Percentiles rank a stretch among this genome's conserved stretches.
Conservation (phyloP, 2,329 filamentous ascomycete genomes). For the Macroventuria anomochaeta region DNA sequence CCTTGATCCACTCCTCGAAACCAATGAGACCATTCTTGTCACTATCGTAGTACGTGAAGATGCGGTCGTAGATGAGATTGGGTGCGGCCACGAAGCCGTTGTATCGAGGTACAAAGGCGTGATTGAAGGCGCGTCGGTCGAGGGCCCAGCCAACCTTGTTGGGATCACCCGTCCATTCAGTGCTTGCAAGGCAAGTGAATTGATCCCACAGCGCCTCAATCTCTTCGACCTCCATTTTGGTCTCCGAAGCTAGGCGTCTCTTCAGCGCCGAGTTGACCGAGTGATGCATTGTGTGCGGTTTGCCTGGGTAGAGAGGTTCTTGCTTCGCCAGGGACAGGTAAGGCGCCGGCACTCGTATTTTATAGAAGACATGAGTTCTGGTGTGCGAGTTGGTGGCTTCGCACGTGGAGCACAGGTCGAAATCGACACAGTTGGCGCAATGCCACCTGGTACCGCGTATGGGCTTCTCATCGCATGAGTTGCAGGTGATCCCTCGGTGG, state of each 20-base stretch:
- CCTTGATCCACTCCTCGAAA: constrained; percentile 89
- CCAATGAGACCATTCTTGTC: constrained; percentile 88
- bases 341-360: constrained; percentile 87
- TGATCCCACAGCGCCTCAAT: constrained; percentile 96
- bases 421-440: constrained; percentile 94
- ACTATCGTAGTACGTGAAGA: constrained; percentile 95
- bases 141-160: constrained; percentile 81
- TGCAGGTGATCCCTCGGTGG: constrained; percentile 90
- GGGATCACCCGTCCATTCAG: constrained; percentile 82
- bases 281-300: constrained; percentile 73
- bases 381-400: constrained; percentile 77
- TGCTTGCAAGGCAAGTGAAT: constrained; percentile 91
- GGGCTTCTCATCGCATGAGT: constrained; percentile 83
- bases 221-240: constrained; percentile 75
- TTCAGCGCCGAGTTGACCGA: constrained; percentile 72
- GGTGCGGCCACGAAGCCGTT: constrained; percentile 78
- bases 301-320: constrained; percentile 55
- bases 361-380: constrained; percentile 96
- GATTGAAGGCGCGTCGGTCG: constrained; percentile 90
- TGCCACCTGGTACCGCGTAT: constrained; percentile 93
- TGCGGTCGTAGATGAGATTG: constrained; percentile 92
- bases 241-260: constrained; percentile 60
- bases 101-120: constrained; percentile 85
- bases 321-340: constrained; percentile 79
- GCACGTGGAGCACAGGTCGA: constrained; percentile 92